Conservation (phyloP, 2,329 filamentous ascomycete species). For the Calonectria crousiana region DNA sequence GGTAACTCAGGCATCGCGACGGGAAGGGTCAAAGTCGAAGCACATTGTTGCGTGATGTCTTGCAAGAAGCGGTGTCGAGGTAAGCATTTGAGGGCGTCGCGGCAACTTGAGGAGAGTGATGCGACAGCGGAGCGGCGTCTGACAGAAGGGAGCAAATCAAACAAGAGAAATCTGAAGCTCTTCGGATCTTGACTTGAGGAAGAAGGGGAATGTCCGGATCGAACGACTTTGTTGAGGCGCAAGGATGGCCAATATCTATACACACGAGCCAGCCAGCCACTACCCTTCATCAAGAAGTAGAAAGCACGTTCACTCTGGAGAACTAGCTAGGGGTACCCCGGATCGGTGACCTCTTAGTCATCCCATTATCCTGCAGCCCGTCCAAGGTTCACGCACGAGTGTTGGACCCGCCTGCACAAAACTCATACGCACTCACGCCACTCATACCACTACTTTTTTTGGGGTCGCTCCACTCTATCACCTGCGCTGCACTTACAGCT, state of each 20-base stretch:
- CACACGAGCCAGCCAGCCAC: slow-evolving; percentile 17
- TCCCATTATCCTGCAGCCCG: not conserved
- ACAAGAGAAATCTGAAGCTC: not conserved
- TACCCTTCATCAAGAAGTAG: slow-evolving; percentile 24
- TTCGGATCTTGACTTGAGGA: not conserved
- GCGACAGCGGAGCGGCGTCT: not conserved
- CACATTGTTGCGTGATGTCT: slow-evolving; percentile 41
- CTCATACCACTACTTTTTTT: not conserved
- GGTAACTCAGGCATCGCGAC: slow-evolving; percentile 41
- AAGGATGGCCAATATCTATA: slow-evolving; percentile 31
- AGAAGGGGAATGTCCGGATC: slow-evolving; percentile 26
- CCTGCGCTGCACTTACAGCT: not conserved
- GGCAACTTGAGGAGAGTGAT: slow-evolving; percentile 16
- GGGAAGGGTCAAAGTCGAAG: slow-evolving; percentile 22
- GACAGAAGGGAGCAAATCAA: too few relatives aligned
- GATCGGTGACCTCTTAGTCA: slow-evolving; percentile 21
- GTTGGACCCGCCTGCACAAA: not conserved
- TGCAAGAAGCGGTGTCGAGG: slow-evolving; percentile 1
- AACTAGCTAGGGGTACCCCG: slow-evolving; percentile 13
- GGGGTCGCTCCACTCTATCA: not conserved
- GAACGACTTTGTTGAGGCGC: slow-evolving; percentile 30
- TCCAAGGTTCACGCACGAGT: slow-evolving; percentile 14
- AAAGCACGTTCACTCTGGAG: slow-evolving; percentile 23
- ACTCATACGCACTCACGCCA: not conserved
- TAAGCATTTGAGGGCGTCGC: slow-evolving; percentile 10